These are phyloP conservation scores for Rhododendron vialii DNA, from an alignment of 148 eudicot genomes.

Conservation along the genomic window DNA sequence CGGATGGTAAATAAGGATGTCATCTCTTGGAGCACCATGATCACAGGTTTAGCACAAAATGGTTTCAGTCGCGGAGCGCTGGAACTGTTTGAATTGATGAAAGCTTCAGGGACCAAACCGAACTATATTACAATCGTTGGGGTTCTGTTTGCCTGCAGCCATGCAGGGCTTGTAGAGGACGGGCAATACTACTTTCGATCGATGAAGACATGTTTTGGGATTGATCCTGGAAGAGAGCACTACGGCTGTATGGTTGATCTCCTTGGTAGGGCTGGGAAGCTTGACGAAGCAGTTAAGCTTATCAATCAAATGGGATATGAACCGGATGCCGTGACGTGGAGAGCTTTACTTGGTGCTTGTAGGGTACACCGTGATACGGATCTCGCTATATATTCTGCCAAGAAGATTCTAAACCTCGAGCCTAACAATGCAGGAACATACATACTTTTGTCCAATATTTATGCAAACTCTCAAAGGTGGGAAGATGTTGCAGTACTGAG, in stretches of 20 bases:
- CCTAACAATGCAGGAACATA: constrained; percentile 14
- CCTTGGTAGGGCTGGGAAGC: constrained; percentile 15
- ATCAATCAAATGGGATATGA: constrained; percentile 6
- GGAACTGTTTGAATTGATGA: constrained; percentile 5
- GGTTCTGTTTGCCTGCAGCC: constrained; percentile 12
- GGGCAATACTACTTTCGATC: constrained; percentile 13
- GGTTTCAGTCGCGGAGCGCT: constrained; percentile 2
- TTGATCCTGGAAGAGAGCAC: constrained; percentile 14
- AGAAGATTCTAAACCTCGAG: constrained; percentile 7
- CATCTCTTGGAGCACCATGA: constrained; percentile 16
- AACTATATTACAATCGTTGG: constrained; percentile 9
- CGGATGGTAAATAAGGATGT: constrained; percentile 13
- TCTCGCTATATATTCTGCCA: constrained; percentile 13
- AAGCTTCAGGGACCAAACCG: constrained; percentile 9
- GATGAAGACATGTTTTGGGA: background rate
- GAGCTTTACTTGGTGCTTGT: constrained; percentile 12
- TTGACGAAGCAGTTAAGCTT: constrained; percentile 14
- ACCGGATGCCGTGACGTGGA: constrained; percentile 9
- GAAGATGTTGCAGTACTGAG: constrained; percentile 8
- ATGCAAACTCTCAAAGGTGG: constrained; percentile 10
- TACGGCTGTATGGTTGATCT: constrained; percentile 16
- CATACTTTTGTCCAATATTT: constrained; percentile 10
- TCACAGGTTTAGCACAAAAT: constrained; percentile 10
- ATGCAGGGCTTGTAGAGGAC: constrained; percentile 8
- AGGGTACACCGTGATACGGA: constrained; percentile 6